Evolutionary conservation across 2,329 filamentous ascomycete species (phyloP), one percentile per base, ranked within the genome.

Genomic region (Ophiostoma pallidulum): DNA sequence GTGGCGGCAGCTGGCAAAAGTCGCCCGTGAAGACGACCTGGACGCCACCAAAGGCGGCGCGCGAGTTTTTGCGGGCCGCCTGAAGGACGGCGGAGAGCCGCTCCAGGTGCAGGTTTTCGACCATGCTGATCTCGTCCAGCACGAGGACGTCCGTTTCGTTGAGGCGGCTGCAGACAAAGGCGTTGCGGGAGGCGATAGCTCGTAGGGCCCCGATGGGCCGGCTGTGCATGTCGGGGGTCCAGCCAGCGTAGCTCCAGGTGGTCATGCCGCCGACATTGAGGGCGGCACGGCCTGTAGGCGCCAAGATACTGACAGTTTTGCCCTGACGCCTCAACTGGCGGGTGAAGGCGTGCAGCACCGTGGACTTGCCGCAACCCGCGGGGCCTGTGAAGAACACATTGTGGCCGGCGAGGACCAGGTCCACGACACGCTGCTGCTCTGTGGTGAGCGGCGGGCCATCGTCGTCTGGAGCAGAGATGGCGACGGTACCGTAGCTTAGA

Each of bases 71-170:
- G 36, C 62, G 60, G 20, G 60, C 62, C 1, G 44, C 51, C 50
- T 74, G 73, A 63, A 71, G 68, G 3, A 76, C 56, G 4, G 55
- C 58, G 48, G 75, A 72, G 12, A 77, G 59, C 12, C 76, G 68
- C 49, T 75, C 69, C 24, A 80, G 71, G 41, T 72, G 65, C 7
- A 69, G 58, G 46, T 72, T 76, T 42, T 79, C 75, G 0, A 82
- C 67, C 80, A 84, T 84, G 52, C 73, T 78, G 49, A 84, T 75
- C 59, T 84, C 80, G 54, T 84, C 79, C 14, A 84, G 76, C 20
- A 84, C 69, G 2, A 84, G 64, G 1, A 80, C 72, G 42, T 82
- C 66, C 0, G 72, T 77, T 0, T 59, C 28, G 0, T 18, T 55
- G 2, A 78, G 59, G 0, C 71, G 64, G 1, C 63, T 57, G 19